phyloP scores from a whole-genome alignment of 2,329 filamentous ascomycete genomes.

The Sclerotinia sclerotiorum region DNA sequence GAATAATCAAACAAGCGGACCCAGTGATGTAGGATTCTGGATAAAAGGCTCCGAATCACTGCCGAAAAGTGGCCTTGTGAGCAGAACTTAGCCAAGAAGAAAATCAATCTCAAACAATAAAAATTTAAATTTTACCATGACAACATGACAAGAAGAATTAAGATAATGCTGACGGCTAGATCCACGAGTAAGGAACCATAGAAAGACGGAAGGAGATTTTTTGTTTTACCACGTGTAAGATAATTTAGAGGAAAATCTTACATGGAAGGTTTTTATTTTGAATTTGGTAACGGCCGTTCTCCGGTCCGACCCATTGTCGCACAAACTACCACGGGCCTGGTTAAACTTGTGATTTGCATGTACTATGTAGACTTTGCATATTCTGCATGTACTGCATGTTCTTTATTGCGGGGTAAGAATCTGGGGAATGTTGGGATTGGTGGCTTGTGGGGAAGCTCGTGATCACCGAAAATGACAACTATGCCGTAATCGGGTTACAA shows the following conservation, averaged over 20 bases:
- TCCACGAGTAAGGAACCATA: not conserved
- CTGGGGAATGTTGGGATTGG: conserved; percentile 7
- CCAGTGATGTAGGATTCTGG: conserved; percentile 15
- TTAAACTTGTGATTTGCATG: not conserved
- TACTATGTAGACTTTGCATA: not conserved
- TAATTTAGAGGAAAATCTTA: not conserved
- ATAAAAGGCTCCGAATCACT: conserved; percentile 19
- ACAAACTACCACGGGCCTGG: conserved; percentile 11
- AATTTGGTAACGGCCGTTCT: conserved; percentile 24
- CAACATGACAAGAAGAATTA: conserved; percentile 6
- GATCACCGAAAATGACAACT: conserved; percentile 18
- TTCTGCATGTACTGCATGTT: conserved; percentile 6
- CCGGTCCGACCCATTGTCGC: conserved; percentile 19
- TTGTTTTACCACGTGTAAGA: conserved; percentile 12
- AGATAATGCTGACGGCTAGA: not conserved
- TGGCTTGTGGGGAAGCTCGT: conserved; percentile 24
- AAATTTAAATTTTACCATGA: not conserved
- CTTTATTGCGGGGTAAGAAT: conserved; percentile 15
- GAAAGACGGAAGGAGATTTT: conserved; percentile 13
- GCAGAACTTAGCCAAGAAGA: conserved; percentile 12
- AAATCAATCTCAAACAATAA: conserved; percentile 3
- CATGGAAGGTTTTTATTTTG: not conserved
- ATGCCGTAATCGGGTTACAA: conserved; percentile 13
- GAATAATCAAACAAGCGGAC: conserved; percentile 20
- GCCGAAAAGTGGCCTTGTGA: conserved; percentile 25